Base-by-base conservation (phyloP, 1,139 yeast species). In the Lizanozyma gosingica region DNA sequence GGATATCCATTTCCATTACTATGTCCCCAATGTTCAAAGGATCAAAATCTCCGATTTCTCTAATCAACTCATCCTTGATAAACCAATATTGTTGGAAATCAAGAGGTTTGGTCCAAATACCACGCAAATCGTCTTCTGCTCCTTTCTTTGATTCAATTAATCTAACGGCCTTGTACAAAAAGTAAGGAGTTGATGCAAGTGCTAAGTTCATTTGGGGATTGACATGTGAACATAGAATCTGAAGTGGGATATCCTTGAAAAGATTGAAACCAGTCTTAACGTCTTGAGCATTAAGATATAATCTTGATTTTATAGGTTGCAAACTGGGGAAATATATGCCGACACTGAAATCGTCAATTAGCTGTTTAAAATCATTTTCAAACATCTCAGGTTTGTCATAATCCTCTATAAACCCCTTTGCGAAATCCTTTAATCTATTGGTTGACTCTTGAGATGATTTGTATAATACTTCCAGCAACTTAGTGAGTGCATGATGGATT, bases 281-380 rank as follows among this genome's bases (percentile, higher is more conserved):
- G 47, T 65, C 67, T 43, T 71, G 76, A 43, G 60, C 67, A 40
- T 59, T 56, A 34, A 14, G 18, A 34, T 59, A 43, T 60, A 63
- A 4, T 63, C 52, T 40, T 59, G 68, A 34, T 55, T 54, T 3
- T 11, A 9, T 35, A 15, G 14, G 32, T 53, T 49, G 3, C 54
- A 57, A 3, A 69, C 67, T 1, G 64, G 53, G 73, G 39, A 65
- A 62, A 47, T 63, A 70, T 14, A 70, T 58, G 2, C 76, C 76
- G 2, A 73, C 60, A 37, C 63, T 55, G 44, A 57, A 66, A 17
- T 50, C 47, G 2, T 50, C 50, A 4, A 66, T 33, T 11, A 62
- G 44, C 14, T 47, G 43, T 6, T 54, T 43, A 35, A 62, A 59
- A 38, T 71, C 76, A 8, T 47, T 50, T 8, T 47, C 46, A 39